Base-by-base conservation (phyloP, 1,284 basidiomycete genomes). In the Cutaneotrichosporon dermatis region DNA sequence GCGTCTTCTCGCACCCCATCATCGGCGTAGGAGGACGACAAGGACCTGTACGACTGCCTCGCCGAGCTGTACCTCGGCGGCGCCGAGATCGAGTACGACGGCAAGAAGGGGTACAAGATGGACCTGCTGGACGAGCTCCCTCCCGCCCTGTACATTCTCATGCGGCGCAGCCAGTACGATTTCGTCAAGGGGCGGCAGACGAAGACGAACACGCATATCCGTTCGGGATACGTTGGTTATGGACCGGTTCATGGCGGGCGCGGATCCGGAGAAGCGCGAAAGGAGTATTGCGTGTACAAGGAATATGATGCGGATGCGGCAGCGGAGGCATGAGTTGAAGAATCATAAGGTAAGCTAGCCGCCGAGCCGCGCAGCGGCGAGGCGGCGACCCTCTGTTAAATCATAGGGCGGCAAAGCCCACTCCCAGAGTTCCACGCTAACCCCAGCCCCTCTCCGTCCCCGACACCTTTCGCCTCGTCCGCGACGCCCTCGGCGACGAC, bases 101-200 rank as follows among this genome's bases (percentile, higher is more conserved):
- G 90, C 4, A 85, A 86, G 64, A 89, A 89, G 72, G 90, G 89
- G 16, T 84, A 85, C 59, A 94, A 97, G 85, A 88, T 92, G 66
- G 89, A 96, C 44, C 84, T 88, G 10, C 82, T 98, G 41, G 85
- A 95, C 6, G 86, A 92, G 60, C 81, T 94, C 25, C 95, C 95
- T 1, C 90, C 92, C 1, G 78, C 98, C 58, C 79, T 99, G 37
- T 96, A 99, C 73, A 90, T 99, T 52, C 95, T 98, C 75, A 83
- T 99, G 39, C 90, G 95, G 89, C 84, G 95, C 61, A 96, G 94
- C 1, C 95, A 98, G 85, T 99, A 95, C 79, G 94, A 99, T 74
- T 84, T 63, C 9, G 58, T 62, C 2, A 71, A 69, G 10, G 62
- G 64, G 58, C 87, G 92, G 64, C 87, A 93, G 13, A 94, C 89